Evolutionary conservation across 306 rosid genomes (phyloP).

Genomic region (Castanea sativa): DNA sequence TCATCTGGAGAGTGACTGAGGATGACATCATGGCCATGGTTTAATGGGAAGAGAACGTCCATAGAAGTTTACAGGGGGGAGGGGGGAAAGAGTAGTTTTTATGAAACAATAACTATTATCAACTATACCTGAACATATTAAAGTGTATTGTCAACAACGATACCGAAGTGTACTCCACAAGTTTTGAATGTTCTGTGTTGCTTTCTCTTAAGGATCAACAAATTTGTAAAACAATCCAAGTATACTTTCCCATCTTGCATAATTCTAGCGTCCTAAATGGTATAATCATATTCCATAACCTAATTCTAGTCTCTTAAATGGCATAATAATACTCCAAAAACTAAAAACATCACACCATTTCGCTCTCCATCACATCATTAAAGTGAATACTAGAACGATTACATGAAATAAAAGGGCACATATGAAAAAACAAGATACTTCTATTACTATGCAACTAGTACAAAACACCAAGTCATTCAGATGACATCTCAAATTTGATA

Average conservation of each 20-base stretch:
- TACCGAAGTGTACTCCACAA: background rate
- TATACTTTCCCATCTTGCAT: background rate
- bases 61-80: background rate
- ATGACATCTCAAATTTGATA: background rate
- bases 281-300: background rate
- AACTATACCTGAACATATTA: background rate
- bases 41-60: background rate
- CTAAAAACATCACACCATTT: background rate
- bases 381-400: background rate
- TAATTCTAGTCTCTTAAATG: too few relatives aligned
- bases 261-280: background rate
- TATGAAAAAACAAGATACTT: background rate
- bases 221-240: background rate
- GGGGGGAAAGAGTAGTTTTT: background rate
- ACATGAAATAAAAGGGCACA: background rate
- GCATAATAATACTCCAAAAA: background rate
- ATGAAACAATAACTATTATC: background rate
- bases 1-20: constrained; percentile 12
- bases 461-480: background rate
- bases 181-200: background rate
- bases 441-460: background rate
- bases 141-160: background rate
- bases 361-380: background rate
- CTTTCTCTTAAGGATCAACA: background rate
- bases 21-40: background rate